Evolutionary conservation across 2,329 filamentous ascomycete species (phyloP), one percentile per base, ranked within the genome.

Genomic region (Penicillium sp.): DNA sequence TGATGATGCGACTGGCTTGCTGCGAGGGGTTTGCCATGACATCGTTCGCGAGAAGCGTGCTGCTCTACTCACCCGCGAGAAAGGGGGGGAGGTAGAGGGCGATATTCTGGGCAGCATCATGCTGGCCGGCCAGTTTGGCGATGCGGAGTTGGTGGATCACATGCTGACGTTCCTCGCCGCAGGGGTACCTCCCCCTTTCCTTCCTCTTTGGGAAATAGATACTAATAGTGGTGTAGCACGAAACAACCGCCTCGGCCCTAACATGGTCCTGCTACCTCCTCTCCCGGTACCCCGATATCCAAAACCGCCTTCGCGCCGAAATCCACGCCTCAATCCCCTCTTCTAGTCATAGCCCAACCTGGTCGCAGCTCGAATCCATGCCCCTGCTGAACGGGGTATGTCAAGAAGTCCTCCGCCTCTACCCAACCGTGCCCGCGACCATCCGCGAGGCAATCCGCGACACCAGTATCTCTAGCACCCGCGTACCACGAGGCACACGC

Each of bases 311-410:
- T 1, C 78, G 81, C 2, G 68, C 74, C 2, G 82, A 83, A 60
- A 71, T 84, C 38, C 77, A 77, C 30, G 52, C 69, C 1, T 66
- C 73, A 1, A 75, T 83, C 6, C 74, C 80, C 4, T 73, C 74
- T 6, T 64, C 60, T n/a, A 60, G 64, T 8, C 56, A 57, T 26
- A 56, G 58, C n/a, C 64, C 72, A 56, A 66, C 64, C 14, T 64
- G 65, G 59, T 49, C 53, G 11, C 68, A 71, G 47, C 67, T 94
- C 60, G 89, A 94, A 73, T 79, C 78, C 52, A 81, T 93, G 68
- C 85, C 87, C 3, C 91, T 91, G 66, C 83, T 93, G 45, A 86
- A 90, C 67, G 90, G 89, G 26, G 84, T 95, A 11, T 86, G 87
- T 68, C 86, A 83, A 66, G 91, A 96, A 73, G 82, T 87, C 8